Conservation (phyloP, 768 basidiomycete genomes). For the Boletus edulis region DNA sequence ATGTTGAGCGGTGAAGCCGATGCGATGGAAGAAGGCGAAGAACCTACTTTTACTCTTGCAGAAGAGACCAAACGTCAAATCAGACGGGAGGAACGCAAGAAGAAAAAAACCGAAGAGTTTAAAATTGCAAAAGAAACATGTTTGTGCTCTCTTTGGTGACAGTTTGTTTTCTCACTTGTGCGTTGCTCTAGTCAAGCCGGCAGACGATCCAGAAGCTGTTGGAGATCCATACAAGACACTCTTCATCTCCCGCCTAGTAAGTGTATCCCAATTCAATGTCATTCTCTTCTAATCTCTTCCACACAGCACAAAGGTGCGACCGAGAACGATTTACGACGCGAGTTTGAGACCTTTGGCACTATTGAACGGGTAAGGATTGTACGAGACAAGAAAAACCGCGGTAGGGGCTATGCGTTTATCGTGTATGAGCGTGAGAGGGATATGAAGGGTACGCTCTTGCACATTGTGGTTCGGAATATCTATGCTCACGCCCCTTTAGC, state of each 20-base stretch:
- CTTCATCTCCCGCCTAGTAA: conserved; percentile 90
- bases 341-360: conserved; percentile 93
- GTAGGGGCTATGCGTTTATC: conserved; percentile 93
- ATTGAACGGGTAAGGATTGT: conserved; percentile 95
- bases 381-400: conserved; percentile 82
- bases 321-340: conserved; percentile 88
- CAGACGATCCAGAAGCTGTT: conserved; percentile 84
- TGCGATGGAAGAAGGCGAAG: conserved; percentile 82
- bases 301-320: conserved; percentile 86
- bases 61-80: conserved; percentile 83
- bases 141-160: conserved; percentile 40
- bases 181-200: conserved; percentile 75
- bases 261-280: conserved; percentile 13
- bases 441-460: conserved; percentile 81
- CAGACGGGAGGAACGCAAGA: conserved; percentile 73
- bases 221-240: conserved; percentile 99
- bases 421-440: conserved; percentile 98
- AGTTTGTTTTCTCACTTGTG: conserved; percentile 2
- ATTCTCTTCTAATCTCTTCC: conserved; percentile 12
- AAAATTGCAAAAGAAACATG: conserved; percentile 83
- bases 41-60: conserved; percentile 74
- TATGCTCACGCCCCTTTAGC: conserved; percentile 41
- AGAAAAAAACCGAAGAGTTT: conserved; percentile 72
- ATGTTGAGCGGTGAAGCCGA: conserved; percentile 60
- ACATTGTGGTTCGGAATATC: conserved; percentile 8